Evolutionary conservation across 2,329 filamentous ascomycete species (phyloP).

Genomic region (Colletotrichum noveboracense): DNA sequence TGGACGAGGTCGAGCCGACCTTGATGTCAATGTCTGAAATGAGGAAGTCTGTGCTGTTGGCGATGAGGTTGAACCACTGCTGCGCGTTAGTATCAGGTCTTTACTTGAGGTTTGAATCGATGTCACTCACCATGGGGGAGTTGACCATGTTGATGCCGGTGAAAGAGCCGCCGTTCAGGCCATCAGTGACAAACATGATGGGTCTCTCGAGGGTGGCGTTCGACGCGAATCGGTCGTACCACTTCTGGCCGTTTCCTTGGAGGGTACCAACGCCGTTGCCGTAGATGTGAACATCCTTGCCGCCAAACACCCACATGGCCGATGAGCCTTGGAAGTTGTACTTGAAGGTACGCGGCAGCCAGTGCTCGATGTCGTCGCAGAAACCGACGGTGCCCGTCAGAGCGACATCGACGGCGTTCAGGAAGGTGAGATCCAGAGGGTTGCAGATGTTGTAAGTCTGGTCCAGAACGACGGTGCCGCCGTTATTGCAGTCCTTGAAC

Average conservation of each 20-base stretch:
- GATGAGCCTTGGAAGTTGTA: constrained; percentile 71
- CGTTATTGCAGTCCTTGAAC: constrained; percentile 64
- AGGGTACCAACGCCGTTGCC: constrained; percentile 52
- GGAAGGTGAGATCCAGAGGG: constrained; percentile 68
- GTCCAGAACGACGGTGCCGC: constrained; percentile 66
- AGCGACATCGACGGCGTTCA: constrained; percentile 67
- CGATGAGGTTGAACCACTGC: constrained; percentile 59
- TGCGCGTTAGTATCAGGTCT: not conserved
- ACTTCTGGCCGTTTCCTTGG: constrained; percentile 68
- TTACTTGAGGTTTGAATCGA: not conserved
- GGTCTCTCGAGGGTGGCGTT: constrained; percentile 64
- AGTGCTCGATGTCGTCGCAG: constrained; percentile 71
- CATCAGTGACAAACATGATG: constrained; percentile 61
- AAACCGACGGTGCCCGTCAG: constrained; percentile 63
- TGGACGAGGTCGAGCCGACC: constrained; percentile 56
- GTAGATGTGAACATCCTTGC: constrained; percentile 63
- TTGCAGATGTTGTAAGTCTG: constrained; percentile 66
- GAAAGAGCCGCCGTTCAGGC: constrained; percentile 61
- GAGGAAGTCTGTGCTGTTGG: constrained; percentile 68
- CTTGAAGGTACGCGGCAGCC: constrained; percentile 68
- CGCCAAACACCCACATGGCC: constrained; percentile 35
- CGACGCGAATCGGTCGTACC: constrained; percentile 66
- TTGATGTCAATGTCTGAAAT: constrained; percentile 67
- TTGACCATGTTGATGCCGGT: constrained; percentile 66
- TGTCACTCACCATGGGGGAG: constrained; percentile 41